Base-by-base conservation (phyloP, 1,139 yeast genomes). In the Pichia sp. region DNA sequence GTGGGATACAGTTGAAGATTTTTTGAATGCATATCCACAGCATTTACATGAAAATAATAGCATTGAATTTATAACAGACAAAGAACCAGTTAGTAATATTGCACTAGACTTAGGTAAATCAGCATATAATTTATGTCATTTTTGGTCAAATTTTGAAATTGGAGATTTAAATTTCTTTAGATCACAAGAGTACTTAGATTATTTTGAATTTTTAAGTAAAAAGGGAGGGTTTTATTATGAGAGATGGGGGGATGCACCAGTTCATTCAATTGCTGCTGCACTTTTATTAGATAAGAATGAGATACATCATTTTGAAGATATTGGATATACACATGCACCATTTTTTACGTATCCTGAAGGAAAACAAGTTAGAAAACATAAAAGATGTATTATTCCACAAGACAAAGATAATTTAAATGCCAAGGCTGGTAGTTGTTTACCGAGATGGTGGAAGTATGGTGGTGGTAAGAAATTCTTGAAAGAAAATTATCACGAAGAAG, bases 181-280 rank as follows among this genome's bases (percentile, higher is more conserved):
- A 52, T 75, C 89, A 45, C 76, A 83, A 46, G 78, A 72, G 20
- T 90, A 90, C 64, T 65, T 74, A 34, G 74, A 72, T n/a, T 89
- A 69, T 63, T 89, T 90, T 61, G 73, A 85, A 20, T 74, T 72
- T 63, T 69, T 90, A 48, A 94, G 88, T 60, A 54, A 70, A 42
- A 67, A 80, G 0, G 96, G 95, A 1, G 97, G 96, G 0, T 89
- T 90, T 60, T 85, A 85, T 64, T 88, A 88, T 62, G 94, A 85
- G 65, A 71, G 98, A 56, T 92, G 97, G 98, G 98, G 98, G 4
- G 98, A 92, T 68, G 97, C 97, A 0, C 97, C 98, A 0, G 95
- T 92, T 7, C 97, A 92, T 65, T 74, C 96, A 0, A 76, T 90
- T 32, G 97, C 81, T 0, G 77, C 82, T 6, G 68, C 82, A 1